These are phyloP conservation scores for Ceratocystis lukuohia DNA, from an alignment of 2,329 filamentous ascomycete genomes.

Conservation along the genomic window DNA sequence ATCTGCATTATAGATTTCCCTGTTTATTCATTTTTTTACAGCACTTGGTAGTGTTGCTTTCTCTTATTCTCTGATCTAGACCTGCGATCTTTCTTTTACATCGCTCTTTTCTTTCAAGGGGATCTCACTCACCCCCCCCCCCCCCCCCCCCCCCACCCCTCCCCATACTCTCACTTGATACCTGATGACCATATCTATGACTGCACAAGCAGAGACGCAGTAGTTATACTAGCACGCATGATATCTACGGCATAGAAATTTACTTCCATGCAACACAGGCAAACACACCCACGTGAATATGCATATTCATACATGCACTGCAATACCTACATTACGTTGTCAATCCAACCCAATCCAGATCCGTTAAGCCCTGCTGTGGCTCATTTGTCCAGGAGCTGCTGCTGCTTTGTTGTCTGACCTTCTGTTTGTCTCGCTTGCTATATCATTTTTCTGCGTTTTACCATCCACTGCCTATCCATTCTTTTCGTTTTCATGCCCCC, in stretches of 20 bases:
- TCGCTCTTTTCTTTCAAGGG: not conserved
- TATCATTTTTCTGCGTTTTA: not conserved
- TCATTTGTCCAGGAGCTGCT: not conserved
- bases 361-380: not conserved
- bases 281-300: not conserved
- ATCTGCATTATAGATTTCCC: not conserved
- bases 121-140: not conserved
- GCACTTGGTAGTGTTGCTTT: not conserved
- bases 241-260: not conserved
- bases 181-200: not conserved
- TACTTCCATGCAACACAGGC: not conserved
- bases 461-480: not conserved
- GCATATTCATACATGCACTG: not conserved
- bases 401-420: not conserved
- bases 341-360: no score
- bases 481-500: not conserved
- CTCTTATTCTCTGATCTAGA: not conserved
- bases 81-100: not conserved
- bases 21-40: not conserved
- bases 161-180: not conserved
- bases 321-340: no score
- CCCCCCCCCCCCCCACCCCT: not conserved
- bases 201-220: not conserved
- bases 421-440: slow-evolving; percentile 2
- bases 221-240: no score